Conservation (phyloP, 202 grass and related monocot species). For the Digitaria exilis region DNA sequence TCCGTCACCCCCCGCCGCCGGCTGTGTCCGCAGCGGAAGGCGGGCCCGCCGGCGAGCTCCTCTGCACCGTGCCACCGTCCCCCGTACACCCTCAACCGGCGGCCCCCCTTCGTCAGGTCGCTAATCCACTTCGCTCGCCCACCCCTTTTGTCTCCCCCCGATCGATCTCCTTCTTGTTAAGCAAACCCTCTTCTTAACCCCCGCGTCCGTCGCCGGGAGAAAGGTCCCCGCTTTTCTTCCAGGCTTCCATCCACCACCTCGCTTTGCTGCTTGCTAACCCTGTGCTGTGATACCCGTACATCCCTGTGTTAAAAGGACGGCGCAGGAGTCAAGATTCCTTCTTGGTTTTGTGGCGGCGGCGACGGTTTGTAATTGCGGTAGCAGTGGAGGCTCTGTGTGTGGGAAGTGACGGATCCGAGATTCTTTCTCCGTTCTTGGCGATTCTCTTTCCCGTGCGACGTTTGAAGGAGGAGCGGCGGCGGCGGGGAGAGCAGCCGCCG, state of each 20-base stretch:
- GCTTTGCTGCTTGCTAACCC: neutral
- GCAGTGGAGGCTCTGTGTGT: neutral
- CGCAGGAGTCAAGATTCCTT: conserved; percentile 23
- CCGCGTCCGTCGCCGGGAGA: neutral
- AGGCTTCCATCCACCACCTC: neutral
- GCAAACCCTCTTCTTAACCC: conserved; percentile 35
- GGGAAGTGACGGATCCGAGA: conserved; percentile 17
- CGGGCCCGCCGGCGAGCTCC: conserved; percentile 5
- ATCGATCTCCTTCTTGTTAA: conserved; percentile 42
- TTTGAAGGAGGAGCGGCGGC: neutral
- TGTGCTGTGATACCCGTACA: neutral
- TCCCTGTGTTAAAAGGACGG: neutral
- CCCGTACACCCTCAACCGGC: neutral
- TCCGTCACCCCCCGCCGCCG: neutral
- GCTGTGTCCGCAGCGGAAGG: neutral
- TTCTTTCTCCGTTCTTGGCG: conserved; percentile 4
- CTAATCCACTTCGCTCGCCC: conserved; percentile 3
- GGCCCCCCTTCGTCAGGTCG: conserved; percentile 11
- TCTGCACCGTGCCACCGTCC: neutral
- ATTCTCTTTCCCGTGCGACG: neutral
- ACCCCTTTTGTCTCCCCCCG: neutral
- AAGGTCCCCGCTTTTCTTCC: conserved; percentile 10
- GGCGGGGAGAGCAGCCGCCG: conserved; percentile 22
- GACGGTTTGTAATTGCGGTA: conserved; percentile 3
- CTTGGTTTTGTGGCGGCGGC: neutral